These are phyloP conservation scores for Vigna mungo DNA, from an alignment of 306 rosid species.

Conservation along the genomic window DNA sequence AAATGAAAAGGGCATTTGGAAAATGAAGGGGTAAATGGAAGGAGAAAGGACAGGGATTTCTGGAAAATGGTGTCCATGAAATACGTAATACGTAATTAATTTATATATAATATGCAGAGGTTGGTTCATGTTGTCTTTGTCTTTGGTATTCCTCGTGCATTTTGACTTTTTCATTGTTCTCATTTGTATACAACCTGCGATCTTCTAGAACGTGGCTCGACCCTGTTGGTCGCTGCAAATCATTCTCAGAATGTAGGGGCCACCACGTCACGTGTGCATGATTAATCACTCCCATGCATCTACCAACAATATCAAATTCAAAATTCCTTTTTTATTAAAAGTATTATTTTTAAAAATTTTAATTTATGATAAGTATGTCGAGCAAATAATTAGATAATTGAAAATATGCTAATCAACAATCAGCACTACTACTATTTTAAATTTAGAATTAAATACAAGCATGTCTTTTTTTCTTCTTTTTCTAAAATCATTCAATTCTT, in stretches of 20 bases:
- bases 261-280: slow-evolving; percentile 44
- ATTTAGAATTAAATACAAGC: not conserved
- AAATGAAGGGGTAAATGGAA: not conserved
- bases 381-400: too few relatives aligned
- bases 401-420: too few relatives aligned
- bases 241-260: slow-evolving; percentile 16
- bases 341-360: too few relatives aligned
- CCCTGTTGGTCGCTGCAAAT: not conserved
- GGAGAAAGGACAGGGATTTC: slow-evolving; percentile 32
- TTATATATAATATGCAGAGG: slow-evolving; percentile 20
- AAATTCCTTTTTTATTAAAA: too few relatives aligned
- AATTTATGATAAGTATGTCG: too few relatives aligned
- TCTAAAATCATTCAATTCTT: too few relatives aligned
- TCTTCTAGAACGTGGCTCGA: slow-evolving; percentile 1
- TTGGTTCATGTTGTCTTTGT: slow-evolving; percentile 18
- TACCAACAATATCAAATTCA: not conserved
- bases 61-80: slow-evolving; percentile 44
- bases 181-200: not conserved
- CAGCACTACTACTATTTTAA: not conserved
- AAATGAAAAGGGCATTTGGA: not conserved
- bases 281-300: slow-evolving; percentile 28
- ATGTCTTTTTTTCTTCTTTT: not conserved
- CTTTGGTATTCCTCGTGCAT: not conserved
- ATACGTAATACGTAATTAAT: slow-evolving; percentile 28
- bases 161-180: slow-evolving; percentile 33